Percentiles rank a stretch among this genome's conserved stretches.
These are phyloP conservation scores for Sporothrix variecibatus DNA, from an alignment of 2,329 filamentous ascomycete genomes.

Conservation along the genomic window DNA sequence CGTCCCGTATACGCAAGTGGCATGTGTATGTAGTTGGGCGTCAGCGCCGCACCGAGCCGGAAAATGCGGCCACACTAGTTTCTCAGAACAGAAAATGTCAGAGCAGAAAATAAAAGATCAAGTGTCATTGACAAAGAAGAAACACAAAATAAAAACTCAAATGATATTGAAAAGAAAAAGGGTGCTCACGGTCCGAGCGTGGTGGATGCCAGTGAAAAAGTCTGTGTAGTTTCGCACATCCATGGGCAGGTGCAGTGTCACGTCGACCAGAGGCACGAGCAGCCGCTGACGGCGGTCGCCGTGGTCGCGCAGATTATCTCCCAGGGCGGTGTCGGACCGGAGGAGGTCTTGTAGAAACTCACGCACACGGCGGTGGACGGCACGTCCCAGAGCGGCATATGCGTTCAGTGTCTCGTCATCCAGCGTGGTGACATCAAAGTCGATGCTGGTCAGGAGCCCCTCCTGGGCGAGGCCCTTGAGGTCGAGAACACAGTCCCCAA, in stretches of 20 bases:
- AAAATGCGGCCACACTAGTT: conserved; percentile 2
- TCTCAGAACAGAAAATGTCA: conserved; percentile 7
- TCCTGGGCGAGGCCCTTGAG: conserved; percentile 16
- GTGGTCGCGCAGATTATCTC: neutral
- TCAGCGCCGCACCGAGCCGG: conserved; percentile 53
- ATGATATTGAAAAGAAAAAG: neutral
- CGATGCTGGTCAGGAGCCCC: conserved; percentile 30
- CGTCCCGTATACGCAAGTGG: conserved; percentile 81
- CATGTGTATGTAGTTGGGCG: conserved; percentile 79
- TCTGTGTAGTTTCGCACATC: conserved; percentile 15
- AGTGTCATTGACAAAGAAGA: too few species aligned
- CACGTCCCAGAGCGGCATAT: conserved; percentile 16
- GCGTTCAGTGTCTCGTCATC: conserved; percentile 3
- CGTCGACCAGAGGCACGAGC: neutral
- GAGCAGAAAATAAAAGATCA: neutral
- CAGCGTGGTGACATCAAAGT: neutral
- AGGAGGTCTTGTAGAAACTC: conserved; percentile 10
- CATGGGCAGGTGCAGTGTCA: conserved; percentile 14
- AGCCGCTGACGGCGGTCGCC: neutral
- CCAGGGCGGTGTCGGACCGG: neutral
- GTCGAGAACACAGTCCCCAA: conserved; percentile 7
- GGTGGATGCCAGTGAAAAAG: conserved; percentile 16
- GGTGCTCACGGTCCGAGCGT: neutral
- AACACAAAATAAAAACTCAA: too few species aligned
- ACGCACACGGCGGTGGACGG: conserved; percentile 4